These are phyloP conservation scores for Saccharomyces uvarum DNA, from an alignment of 1,139 yeast species.

Conservation along the genomic window DNA sequence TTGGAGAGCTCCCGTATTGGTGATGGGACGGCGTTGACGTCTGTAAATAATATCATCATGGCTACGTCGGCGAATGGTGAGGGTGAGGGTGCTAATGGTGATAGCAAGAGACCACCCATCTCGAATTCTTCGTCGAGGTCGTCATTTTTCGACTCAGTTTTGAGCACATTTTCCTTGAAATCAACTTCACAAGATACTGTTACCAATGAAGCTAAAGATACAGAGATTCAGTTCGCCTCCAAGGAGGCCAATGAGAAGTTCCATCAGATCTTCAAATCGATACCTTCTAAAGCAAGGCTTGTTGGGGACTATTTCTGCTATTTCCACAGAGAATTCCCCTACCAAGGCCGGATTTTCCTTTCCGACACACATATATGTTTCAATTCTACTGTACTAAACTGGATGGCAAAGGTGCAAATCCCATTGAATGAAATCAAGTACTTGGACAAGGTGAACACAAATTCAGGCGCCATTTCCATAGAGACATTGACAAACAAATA, in stretches of 20 bases:
- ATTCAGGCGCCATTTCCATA: constrained; percentile 82
- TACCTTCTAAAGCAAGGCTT: constrained; percentile 64
- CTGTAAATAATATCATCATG: constrained; percentile 14
- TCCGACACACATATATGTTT: constrained; percentile 77
- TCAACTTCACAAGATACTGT: background rate
- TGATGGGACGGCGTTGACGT: constrained; percentile 12
- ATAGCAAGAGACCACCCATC: constrained; percentile 11
- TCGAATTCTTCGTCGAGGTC: constrained; percentile 12
- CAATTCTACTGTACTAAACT: constrained; percentile 79
- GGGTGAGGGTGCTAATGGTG: constrained; percentile 7
- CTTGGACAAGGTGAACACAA: constrained; percentile 76
- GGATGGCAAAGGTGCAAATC: constrained; percentile 78
- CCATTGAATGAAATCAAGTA: constrained; percentile 63
- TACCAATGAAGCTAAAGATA: constrained; percentile 23
- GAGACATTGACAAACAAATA: constrained; percentile 58
- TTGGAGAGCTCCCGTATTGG: constrained; percentile 7
- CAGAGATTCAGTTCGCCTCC: constrained; percentile 48
- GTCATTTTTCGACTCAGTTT: constrained; percentile 9
- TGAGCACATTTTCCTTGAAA: constrained; percentile 5
- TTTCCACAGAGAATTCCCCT: constrained; percentile 69
- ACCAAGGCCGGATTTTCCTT: constrained; percentile 81
- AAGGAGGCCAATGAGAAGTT: constrained; percentile 66
- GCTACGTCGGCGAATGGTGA: constrained; percentile 2
- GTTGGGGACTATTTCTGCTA: constrained; percentile 89
- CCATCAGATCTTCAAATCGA: constrained; percentile 62